Evolutionary conservation across 2,329 filamentous ascomycete species (phyloP).

Genomic region (Pseudogymnoascus sp.): DNA sequence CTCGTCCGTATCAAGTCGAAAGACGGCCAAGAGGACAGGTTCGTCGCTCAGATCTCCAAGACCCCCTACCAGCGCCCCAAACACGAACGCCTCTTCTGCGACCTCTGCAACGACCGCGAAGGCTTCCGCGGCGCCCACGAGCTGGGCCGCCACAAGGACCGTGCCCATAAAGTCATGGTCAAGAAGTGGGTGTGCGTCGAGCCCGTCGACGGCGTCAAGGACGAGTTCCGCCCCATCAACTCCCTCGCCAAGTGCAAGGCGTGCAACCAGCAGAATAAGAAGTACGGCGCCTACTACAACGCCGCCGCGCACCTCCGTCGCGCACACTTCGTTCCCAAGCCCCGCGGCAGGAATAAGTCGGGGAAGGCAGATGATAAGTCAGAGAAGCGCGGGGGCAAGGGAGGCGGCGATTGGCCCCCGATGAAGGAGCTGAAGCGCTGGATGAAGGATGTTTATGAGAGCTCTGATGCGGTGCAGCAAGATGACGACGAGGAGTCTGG

Average conservation of each 20-base stretch:
- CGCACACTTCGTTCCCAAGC: conserved; percentile 71
- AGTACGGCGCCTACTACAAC: conserved; percentile 89
- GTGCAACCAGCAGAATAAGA: conserved; percentile 71
- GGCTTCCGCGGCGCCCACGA: conserved; percentile 91
- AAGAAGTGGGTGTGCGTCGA: conserved; percentile 53
- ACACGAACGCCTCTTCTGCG: conserved; percentile 59
- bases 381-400: conserved; percentile 43
- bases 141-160: conserved; percentile 57
- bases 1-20: conserved; percentile 21
- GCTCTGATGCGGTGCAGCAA: conserved; percentile 18
- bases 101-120: conserved; percentile 70
- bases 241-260: conserved; percentile 77
- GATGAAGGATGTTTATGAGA: conserved; percentile 44
- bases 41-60: conserved; percentile 24
- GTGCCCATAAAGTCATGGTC: conserved; percentile 52
- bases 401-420: conserved; percentile 53
- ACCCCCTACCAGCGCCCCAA: conserved; percentile 28
- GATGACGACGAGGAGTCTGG: conserved; percentile 29
- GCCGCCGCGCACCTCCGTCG: conserved; percentile 83
- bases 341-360: conserved; percentile 34
- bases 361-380: conserved; percentile 23
- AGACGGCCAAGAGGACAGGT: conserved; percentile 25
- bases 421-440: conserved; percentile 53
- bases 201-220: conserved; percentile 34
- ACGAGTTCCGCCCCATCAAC: conserved; percentile 43